Conservation (phyloP, 2,329 filamentous ascomycete species). For the Cercospora berteroae region DNA sequence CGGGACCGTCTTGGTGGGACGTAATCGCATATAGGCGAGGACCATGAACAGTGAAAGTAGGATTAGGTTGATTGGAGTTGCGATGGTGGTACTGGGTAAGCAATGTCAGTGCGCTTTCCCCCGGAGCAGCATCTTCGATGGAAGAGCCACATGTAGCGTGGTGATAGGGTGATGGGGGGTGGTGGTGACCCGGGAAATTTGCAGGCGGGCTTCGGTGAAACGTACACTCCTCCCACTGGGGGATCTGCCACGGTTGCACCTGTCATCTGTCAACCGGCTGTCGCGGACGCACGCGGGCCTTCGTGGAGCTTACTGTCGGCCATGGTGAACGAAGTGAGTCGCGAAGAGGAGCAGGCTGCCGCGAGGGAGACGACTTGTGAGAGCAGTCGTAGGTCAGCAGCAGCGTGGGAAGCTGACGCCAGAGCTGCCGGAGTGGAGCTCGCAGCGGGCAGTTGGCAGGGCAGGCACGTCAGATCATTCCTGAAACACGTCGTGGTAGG, state of each 20-base stretch:
- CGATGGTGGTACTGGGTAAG: slow-evolving; percentile 50
- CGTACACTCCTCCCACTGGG: slow-evolving; percentile 18
- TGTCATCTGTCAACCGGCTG: slow-evolving; percentile 1
- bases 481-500: background rate
- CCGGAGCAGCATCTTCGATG: background rate
- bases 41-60: slow-evolving; percentile 58
- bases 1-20: slow-evolving; percentile 48
- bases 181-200: slow-evolving; percentile 12
- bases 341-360: background rate
- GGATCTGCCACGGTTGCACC: slow-evolving; percentile 12
- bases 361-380: background rate
- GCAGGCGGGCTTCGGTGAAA: slow-evolving; percentile 18
- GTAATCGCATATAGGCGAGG: slow-evolving; percentile 59
- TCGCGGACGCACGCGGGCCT: background rate
- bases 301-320: slow-evolving; percentile 14
- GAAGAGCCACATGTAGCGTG: background rate
- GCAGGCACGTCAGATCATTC: background rate
- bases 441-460: background rate
- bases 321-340: background rate
- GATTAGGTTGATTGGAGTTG: slow-evolving; percentile 61
- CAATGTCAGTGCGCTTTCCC: background rate
- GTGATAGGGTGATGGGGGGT: background rate
- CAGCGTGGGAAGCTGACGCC: background rate
- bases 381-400: background rate
- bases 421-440: background rate